Conservation (phyloP, 1,139 yeast species). For the Citeromyces hawaiiensis region DNA sequence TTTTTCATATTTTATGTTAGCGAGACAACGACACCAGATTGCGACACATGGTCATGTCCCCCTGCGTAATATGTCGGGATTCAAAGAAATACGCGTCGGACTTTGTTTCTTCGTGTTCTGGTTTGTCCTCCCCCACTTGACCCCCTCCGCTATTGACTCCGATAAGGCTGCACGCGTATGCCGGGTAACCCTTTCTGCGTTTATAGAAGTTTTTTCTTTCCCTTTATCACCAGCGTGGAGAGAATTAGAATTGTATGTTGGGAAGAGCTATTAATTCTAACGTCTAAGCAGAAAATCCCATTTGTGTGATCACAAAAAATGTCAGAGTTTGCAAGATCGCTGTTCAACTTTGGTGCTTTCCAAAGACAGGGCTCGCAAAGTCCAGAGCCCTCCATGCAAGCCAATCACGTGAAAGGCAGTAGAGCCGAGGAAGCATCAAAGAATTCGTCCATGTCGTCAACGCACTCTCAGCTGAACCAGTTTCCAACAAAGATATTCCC, state of each 20-base stretch:
- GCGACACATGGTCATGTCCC: no score
- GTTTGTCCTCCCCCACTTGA: background rate
- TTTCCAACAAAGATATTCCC: slow-evolving; percentile 21
- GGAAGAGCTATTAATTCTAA: no score
- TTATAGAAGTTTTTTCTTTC: slow-evolving; percentile 4
- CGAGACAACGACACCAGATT: no score
- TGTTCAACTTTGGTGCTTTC: slow-evolving; percentile 43
- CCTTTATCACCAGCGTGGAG: background rate
- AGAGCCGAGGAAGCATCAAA: slow-evolving; percentile 2
- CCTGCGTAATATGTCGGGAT: no score
- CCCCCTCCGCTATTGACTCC: no score
- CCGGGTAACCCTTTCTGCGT: slow-evolving; percentile 4
- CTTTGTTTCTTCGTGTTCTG: no score
- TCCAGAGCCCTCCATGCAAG: background rate
- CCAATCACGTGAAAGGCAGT: slow-evolving; percentile 2
- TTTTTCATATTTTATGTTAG: no score
- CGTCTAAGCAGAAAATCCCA: background rate
- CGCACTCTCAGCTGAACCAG: slow-evolving; percentile 1
- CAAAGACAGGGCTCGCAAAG: slow-evolving; percentile 13
- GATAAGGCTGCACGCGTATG: no score
- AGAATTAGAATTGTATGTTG: background rate
- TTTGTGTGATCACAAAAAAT: slow-evolving; percentile 14
- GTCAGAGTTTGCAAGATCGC: slow-evolving; percentile 54
- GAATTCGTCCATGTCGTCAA: slow-evolving; percentile 3
- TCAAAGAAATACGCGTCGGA: no score